Evolutionary conservation across 2,329 filamentous ascomycete genomes (phyloP).

Genomic region (Leptoxyphium fumago): DNA sequence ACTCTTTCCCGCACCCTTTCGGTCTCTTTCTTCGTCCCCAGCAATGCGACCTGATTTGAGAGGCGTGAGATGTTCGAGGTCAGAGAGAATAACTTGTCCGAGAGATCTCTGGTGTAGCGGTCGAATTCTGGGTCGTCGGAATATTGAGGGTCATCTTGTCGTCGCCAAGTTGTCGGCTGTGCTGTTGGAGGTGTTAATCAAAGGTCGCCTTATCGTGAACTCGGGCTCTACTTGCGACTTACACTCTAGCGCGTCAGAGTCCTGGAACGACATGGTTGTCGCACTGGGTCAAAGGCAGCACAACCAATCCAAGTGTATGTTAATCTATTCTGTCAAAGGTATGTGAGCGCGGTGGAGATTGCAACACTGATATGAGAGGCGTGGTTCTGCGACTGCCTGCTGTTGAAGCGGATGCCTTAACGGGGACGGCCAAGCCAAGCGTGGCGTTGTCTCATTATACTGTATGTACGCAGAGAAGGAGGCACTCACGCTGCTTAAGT

Average conservation of each 20-base stretch:
- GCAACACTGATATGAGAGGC: too few relatives aligned
- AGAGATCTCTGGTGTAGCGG: constrained; percentile 65
- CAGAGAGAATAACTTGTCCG: constrained; percentile 76
- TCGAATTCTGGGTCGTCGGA: constrained; percentile 88
- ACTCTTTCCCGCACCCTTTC: constrained; percentile 82
- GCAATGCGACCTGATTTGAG: constrained; percentile 65
- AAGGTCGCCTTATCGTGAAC: background rate
- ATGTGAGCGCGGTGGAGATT: too few relatives aligned
- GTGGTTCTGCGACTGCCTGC: too few relatives aligned
- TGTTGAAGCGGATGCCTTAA: too few relatives aligned
- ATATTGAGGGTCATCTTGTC: constrained; percentile 59
- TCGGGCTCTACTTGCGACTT: background rate
- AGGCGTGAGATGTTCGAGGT: constrained; percentile 79
- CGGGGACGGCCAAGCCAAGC: too few relatives aligned
- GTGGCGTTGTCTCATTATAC: too few relatives aligned
- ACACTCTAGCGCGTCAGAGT: constrained; percentile 10
- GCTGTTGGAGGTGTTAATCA: constrained; percentile 20
- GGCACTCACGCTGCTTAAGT: too few relatives aligned
- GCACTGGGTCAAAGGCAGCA: too few relatives aligned
- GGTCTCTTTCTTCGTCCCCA: constrained; percentile 85
- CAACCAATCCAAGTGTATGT: too few relatives aligned
- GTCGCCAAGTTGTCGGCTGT: constrained; percentile 52
- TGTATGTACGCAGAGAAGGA: too few relatives aligned
- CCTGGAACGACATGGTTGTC: constrained; percentile 11
- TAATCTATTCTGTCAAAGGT: too few relatives aligned